A percentile compares a stretch with the other conserved stretches of the same genome.
Conservation (phyloP, 2,329 filamentous ascomycete species). For the Neobulgaria alba region DNA sequence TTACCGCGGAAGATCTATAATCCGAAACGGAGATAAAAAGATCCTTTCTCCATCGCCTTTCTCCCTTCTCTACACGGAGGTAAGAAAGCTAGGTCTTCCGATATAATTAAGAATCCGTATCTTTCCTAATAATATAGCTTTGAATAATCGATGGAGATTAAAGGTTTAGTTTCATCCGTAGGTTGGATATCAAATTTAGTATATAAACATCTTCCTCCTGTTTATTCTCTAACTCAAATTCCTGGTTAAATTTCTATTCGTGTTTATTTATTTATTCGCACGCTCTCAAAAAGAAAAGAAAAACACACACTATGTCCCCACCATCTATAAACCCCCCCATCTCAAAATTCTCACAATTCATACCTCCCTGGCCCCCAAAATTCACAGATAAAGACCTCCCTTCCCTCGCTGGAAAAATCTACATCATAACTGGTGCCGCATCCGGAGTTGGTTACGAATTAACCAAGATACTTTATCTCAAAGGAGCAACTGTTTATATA, state of each 20-base stretch:
- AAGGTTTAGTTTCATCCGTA: not conserved
- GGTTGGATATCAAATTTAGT: not conserved
- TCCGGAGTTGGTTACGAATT: slow-evolving; percentile 38
- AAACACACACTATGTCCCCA: not conserved
- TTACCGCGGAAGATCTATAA: not conserved
- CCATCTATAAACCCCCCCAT: not conserved
- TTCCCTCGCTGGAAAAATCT: slow-evolving; percentile 31
- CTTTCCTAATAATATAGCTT: not conserved
- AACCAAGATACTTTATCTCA: slow-evolving; percentile 39
- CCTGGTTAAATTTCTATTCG: not conserved
- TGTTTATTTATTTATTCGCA: not conserved
- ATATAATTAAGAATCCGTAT: not conserved
- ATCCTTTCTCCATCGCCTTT: not conserved
- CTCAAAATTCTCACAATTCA: not conserved
- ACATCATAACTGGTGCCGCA: slow-evolving; percentile 34
- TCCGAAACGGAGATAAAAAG: not conserved
- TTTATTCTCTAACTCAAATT: not conserved
- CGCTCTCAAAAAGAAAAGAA: too few relatives aligned
- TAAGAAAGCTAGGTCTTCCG: not conserved
- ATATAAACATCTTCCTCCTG: not conserved
- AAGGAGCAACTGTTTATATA: slow-evolving; percentile 42
- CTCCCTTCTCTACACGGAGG: not conserved
- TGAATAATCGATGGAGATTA: not conserved
- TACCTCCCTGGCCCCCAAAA: not conserved
- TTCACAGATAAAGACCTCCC: slow-evolving; percentile 36